Evolutionary conservation across 805 yeast genomes (phyloP).

Genomic region (Suhomyces kilbournensis): DNA sequence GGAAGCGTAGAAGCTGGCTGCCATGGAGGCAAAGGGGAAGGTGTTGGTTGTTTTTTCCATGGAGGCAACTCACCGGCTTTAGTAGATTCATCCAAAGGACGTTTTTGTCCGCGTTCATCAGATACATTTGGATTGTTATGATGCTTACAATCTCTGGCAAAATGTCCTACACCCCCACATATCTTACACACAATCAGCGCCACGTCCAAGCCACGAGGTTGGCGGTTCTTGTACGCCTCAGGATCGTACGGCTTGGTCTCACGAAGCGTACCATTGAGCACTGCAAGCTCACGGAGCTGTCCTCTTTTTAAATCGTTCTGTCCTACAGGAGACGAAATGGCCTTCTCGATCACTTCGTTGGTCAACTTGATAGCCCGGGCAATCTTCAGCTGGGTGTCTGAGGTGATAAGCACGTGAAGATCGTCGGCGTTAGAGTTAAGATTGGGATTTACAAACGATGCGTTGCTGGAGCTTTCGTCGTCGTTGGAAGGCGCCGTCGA

Average conservation of each 20-base stretch:
- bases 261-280: conserved; percentile 88
- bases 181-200: conserved; percentile 60
- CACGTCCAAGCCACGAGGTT: conserved; percentile 41
- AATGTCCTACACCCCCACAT: conserved; percentile 85
- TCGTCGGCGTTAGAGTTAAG: conserved; percentile 52
- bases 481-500: conserved; percentile 46
- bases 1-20: conserved; percentile 10
- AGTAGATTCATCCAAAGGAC: background rate
- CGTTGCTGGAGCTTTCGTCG: conserved; percentile 13
- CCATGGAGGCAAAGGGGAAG: conserved; percentile 23
- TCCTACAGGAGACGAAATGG: conserved; percentile 87
- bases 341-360: conserved; percentile 73
- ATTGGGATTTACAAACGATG: conserved; percentile 20
- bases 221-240: conserved; percentile 35
- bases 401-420: conserved; percentile 81
- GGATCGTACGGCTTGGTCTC: conserved; percentile 63
- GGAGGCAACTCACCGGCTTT: conserved; percentile 15
- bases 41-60: conserved; percentile 24
- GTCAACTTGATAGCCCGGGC: conserved; percentile 72
- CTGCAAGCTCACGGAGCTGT: conserved; percentile 89
- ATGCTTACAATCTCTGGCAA: conserved; percentile 78
- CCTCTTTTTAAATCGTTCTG: conserved; percentile 88
- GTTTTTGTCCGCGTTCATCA: background rate
- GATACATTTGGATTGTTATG: conserved; percentile 11
- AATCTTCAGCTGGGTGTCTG: conserved; percentile 76